Percentiles rank a stretch among this genome's conserved stretches.
Evolutionary conservation across 2,329 filamentous ascomycete species (phyloP).

Genomic region (Talaromyces rugulosus): DNA sequence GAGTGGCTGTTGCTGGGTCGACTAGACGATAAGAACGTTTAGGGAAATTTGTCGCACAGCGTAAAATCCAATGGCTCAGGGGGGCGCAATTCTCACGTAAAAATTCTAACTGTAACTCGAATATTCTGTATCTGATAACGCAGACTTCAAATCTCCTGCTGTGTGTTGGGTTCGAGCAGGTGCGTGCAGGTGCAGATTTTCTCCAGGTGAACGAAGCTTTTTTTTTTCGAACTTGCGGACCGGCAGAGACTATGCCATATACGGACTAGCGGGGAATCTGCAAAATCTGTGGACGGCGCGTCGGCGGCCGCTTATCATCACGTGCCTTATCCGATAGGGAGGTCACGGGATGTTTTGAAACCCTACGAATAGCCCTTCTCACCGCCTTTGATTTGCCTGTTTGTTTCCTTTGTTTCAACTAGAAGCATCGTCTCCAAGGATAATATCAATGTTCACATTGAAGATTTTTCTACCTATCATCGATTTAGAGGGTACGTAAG

Average conservation of each 20-base stretch:
- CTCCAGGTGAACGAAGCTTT: constrained; percentile 32
- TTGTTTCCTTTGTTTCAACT: not conserved
- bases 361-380: constrained; percentile 8
- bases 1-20: not conserved
- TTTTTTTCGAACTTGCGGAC: constrained; percentile 36
- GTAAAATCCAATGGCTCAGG: not conserved
- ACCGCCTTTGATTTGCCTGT: not conserved
- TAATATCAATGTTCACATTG: no score
- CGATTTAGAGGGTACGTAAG: no score
- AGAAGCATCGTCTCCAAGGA: no score
- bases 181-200: constrained; percentile 7
- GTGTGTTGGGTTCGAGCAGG: constrained; percentile 8
- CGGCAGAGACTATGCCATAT: constrained; percentile 28
- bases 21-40: not conserved
- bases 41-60: not conserved
- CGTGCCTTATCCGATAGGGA: constrained; percentile 21
- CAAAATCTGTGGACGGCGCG: constrained; percentile 19
- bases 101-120: not conserved
- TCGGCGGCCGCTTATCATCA: constrained; percentile 14
- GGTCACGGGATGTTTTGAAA: constrained; percentile 21
- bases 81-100: not conserved
- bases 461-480: no score
- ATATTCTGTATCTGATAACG: not conserved
- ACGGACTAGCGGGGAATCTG: constrained; percentile 19
- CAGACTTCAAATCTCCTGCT: not conserved